Conservation (phyloP, 208 protist genomes). For the Kentomonas sorsogonicus region DNA sequence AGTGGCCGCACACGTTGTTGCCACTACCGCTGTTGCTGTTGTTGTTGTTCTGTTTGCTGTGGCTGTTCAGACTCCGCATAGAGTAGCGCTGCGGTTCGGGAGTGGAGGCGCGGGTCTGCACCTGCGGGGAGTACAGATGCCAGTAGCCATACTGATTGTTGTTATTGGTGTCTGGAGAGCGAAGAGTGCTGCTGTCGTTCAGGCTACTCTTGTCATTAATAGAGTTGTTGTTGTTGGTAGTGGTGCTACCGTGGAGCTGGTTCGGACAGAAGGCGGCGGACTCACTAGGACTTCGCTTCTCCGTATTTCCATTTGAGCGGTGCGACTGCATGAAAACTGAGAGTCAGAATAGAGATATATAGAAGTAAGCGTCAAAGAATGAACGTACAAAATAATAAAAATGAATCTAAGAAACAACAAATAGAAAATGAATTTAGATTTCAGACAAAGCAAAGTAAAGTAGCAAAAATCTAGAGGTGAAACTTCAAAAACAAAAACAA, state of each 20-base stretch:
- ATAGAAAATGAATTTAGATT: conserved; percentile 1
- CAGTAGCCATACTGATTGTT: conserved; percentile 4
- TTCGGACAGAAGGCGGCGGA: too few species aligned
- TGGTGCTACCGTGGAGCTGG: too few species aligned
- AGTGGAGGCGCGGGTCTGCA: neutral
- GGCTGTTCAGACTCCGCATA: too few species aligned
- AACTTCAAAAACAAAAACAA: neutral
- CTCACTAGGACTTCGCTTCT: too few species aligned
- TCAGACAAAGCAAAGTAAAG: conserved; percentile 5
- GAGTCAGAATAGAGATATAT: neutral
- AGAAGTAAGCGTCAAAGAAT: conserved; percentile 1
- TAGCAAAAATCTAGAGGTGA: neutral
- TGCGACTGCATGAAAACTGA: too few species aligned
- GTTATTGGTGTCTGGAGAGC: neutral
- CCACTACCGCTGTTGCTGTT: too few species aligned
- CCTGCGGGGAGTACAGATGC: neutral
- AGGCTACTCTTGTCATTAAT: neutral
- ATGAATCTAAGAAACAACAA: neutral
- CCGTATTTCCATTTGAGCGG: too few species aligned
- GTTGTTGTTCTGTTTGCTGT: too few species aligned
- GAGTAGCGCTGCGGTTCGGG: conserved; percentile 4
- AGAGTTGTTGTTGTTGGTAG: conserved; percentile 1
- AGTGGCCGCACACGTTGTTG: neutral
- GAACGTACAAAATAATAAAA: neutral
- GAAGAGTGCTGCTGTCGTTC: conserved; percentile 5